Evolutionary conservation across 164 flowering plant species (phyloP), one percentile per base, ranked within the genome.

Genomic region (Hamamelis virginiana): DNA sequence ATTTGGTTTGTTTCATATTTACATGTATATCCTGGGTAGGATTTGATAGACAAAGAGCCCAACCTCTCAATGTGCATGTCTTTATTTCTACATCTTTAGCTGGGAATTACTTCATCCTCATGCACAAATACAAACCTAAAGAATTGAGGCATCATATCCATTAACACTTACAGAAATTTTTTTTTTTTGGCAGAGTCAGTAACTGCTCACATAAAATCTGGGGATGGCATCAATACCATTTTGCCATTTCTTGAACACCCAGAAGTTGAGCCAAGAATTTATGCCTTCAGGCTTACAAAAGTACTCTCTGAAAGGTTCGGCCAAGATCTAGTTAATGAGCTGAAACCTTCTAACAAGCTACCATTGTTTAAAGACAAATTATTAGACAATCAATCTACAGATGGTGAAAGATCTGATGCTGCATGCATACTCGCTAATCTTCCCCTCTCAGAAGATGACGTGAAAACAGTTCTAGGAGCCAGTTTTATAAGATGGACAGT

Each of bases 381-480:
- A 63, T 57, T 77, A 59, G 78, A 76, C 59, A 13, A 66, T 44
- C 75, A 77, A 44, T 62, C 74, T 1, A 68, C 79, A 23, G 76
- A 69, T 44, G 66, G 72, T 23, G 89, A 82, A 76, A 78, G 78
- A 71, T 81, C 83, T 27, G 84, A 83, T 69, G 80, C 86, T 56
- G 89, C 87, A 18, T 75, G 81, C 72, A 78, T 85, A 67, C 87
- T 87, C 62, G 82, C 88, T 16, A 87, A 85, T 62, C 78, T 87
- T 14, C 80, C 85, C 21, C 67, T 87, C 19, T 68, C 85, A 22
- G 82, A 75, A 41, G 71, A 80, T 43, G 88, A 87, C 59, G 83
- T 85, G 56, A 82, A 78, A 73, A 71, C 72, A 64, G 65, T 79
- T 19, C 58, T 87, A 12, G 89, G 77, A 52, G 68, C 73, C 23